Evolutionary conservation across 2,329 filamentous ascomycete species (phyloP), one percentile per base, ranked within the genome.

Genomic region (Colletotrichum eremochloae): DNA sequence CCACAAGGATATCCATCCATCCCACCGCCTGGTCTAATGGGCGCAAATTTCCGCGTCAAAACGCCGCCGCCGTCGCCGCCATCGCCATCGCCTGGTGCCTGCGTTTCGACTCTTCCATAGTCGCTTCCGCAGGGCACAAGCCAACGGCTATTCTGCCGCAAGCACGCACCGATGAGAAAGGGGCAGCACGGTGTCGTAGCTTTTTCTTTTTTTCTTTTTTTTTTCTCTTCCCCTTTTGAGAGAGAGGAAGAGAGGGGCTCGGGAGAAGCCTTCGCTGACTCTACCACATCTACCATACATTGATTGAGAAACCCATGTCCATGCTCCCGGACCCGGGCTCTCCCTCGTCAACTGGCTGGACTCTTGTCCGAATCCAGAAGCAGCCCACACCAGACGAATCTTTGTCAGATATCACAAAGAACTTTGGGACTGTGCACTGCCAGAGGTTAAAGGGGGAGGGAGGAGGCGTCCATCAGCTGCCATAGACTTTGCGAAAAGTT

Each of bases 391-490:
- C 24, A 40, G 15, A 24, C 20, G 29, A 53, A 63, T 68, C 68
- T 71, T 71, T 71, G 68, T 71, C 68, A 68, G 68, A 71, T 58
- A 58, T 71, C 68, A 71, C 68, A 68, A 68, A 71, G 61, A 68
- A 57, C 52, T 44, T 52, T 57, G 42, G 50, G 38, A 50, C 31
- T 33, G 48, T 31, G 56, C 57, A 57, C 57, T 38, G 50, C 42
- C 52, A 63, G 42, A 71, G 53, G 56, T 48, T 57, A n/a, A 67
- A 11, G 38, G 44, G 50, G 11, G 42, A 67, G n/a, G 56, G 31
- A 33, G 44, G 20, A 36, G 29, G 31, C 44, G 33, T 3, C 58
- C 58, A 20, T 33, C 42, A 11, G 31, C 24, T 44, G 29, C 29
- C 29, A 18, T 65, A 31, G 20, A 38, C 29, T 31, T 53, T 2